Evolutionary conservation across 1,284 basidiomycete genomes (phyloP).

Genomic region (Vanrija sp.): DNA sequence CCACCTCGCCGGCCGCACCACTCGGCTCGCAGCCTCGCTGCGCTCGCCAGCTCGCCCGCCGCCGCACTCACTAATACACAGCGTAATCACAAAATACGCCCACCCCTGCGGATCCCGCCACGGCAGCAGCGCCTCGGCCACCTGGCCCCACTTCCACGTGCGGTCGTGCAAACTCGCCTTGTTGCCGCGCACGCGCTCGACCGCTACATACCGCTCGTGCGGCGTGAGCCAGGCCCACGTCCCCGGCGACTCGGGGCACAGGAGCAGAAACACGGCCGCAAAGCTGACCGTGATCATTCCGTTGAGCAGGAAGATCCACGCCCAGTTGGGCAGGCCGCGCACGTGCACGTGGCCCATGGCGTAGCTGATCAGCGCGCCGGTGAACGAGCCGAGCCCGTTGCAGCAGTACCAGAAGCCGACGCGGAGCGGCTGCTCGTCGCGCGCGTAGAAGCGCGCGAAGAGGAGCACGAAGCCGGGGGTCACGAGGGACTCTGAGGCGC

Average conservation of each 20-base stretch:
- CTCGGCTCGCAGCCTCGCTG: too few species aligned
- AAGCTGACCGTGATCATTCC: constrained; percentile 35
- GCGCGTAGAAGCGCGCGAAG: constrained; percentile 40
- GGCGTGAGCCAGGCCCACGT: constrained; percentile 22
- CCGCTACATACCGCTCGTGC: constrained; percentile 28
- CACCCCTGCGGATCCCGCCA: constrained; percentile 34
- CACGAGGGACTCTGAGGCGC: constrained; percentile 39
- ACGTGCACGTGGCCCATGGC: constrained; percentile 35
- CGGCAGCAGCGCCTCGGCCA: constrained; percentile 31
- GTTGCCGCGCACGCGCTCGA: constrained; percentile 38
- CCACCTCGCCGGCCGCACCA: too few species aligned
- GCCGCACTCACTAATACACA: constrained; percentile 2
- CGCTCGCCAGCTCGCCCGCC: not conserved
- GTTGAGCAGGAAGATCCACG: constrained; percentile 40
- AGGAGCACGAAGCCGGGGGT: constrained; percentile 46
- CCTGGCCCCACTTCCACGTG: constrained; percentile 38
- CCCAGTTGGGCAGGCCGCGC: constrained; percentile 22
- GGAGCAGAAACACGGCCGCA: constrained; percentile 24
- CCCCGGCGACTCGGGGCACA: constrained; percentile 36
- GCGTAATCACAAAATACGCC: constrained; percentile 13
- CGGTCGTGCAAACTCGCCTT: constrained; percentile 30
- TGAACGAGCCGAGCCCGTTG: constrained; percentile 33
- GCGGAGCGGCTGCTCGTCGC: constrained; percentile 41
- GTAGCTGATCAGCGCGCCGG: constrained; percentile 36
- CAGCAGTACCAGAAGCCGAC: constrained; percentile 38